Conservation (phyloP, 2,329 filamentous ascomycete species). For the Fusarium sp. region DNA sequence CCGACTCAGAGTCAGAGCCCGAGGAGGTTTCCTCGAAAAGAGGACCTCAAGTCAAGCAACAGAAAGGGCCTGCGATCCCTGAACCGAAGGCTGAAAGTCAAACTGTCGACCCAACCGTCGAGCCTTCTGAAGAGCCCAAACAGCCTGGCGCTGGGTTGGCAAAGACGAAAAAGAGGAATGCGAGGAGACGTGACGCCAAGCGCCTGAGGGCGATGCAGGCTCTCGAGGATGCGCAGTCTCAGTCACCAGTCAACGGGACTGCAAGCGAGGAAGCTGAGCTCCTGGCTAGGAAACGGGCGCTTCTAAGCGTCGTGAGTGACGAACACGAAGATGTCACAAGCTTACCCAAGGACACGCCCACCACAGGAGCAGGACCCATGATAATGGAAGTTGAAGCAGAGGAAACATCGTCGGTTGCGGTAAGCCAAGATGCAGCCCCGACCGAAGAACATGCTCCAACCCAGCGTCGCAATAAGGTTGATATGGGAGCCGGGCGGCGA, state of each 20-base stretch:
- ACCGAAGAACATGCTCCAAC: constrained; percentile 24
- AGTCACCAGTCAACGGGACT: constrained; percentile 23
- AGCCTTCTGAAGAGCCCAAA: constrained; percentile 35
- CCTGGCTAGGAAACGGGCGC: constrained; percentile 57
- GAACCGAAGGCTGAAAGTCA: constrained; percentile 1
- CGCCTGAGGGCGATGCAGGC: constrained; percentile 26
- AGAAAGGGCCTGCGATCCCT: neutral
- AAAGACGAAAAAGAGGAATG: constrained; percentile 66
- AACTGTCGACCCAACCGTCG: constrained; percentile 5
- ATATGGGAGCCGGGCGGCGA: constrained; percentile 73
- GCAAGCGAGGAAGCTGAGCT: constrained; percentile 48
- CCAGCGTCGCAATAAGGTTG: constrained; percentile 47
- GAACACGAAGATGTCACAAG: constrained; percentile 16
- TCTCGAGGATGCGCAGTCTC: constrained; percentile 33
- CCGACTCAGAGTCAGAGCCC: constrained; percentile 51
- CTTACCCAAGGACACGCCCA: constrained; percentile 4
- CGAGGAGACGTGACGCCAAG: constrained; percentile 60
- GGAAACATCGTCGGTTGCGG: constrained; percentile 1
- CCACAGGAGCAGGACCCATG: neutral
- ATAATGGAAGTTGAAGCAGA: constrained; percentile 17
- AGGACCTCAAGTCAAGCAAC: constrained; percentile 12
- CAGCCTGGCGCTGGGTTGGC: constrained; percentile 56
- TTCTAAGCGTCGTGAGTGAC: constrained; percentile 52
- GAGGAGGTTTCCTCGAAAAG: constrained; percentile 57
- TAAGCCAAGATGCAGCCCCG: constrained; percentile 6